Base-by-base conservation (phyloP, 2,329 filamentous ascomycete genomes). In the Helminthosporium solani region DNA sequence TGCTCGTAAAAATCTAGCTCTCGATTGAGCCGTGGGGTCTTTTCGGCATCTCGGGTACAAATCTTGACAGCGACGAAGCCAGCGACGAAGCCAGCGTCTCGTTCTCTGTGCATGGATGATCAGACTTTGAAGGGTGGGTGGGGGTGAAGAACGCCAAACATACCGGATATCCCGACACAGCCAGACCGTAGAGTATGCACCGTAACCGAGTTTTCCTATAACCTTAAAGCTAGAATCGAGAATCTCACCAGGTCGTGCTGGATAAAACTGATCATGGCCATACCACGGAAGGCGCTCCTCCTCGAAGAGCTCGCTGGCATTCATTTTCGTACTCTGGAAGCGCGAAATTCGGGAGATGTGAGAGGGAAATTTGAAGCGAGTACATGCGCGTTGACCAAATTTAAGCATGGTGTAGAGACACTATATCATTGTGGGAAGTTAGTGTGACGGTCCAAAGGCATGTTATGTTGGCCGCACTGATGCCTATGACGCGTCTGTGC, bases 111-210 rank as follows among this genome's bases (percentile, higher is more conserved):
- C 42, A 52, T 44, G 43, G 8, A 54, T 37, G 36, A 52, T 52
- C 40, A 51, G 48, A 56, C 35, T 50, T 49, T 52, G 46, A 52
- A 54, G 47, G 49, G 47, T 45, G 49, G 49, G 42, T 45, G 40
- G 40, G 44, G 43, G 36, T 48, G 47, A 49, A 56, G 50, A 54
- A 56, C 35, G 50, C 45, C 42, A 48, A 45, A 58, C 47, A 49
- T 49, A 57, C 56, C 38, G 28, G 33, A 64, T 48, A 51, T 63
- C 50, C 31, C 53, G 53, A 49, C 53, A 58, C 25, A 66, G 52
- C 61, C 58, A 66, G 33, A 61, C 60, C 14, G 60, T 64, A 3
- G 61, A 63, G 45, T 52, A 49, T 33, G 44, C 39, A 36, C 61
- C 60, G 39, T 56, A 64, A 11, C 60, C 61, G 3, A 64, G 52